These are phyloP conservation scores for Phytophthora kernoviae DNA, from an alignment of 352 stramenopile genomes.

Conservation along the genomic window DNA sequence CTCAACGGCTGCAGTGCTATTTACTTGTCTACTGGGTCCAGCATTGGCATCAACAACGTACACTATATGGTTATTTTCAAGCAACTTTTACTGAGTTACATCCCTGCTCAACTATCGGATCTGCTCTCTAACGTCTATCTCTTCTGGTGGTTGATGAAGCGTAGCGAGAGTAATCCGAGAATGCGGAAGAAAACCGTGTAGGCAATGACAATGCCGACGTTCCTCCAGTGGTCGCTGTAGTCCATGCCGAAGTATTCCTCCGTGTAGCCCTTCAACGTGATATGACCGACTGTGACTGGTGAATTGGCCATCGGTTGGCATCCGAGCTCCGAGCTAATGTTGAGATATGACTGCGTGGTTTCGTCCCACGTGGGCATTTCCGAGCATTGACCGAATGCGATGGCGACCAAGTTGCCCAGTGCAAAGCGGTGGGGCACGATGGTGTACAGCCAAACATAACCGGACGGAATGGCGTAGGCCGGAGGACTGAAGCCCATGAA, in stretches of 20 bases:
- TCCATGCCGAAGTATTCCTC: slow-evolving; percentile 34
- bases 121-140: slow-evolving; percentile 24
- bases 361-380: slow-evolving; percentile 25
- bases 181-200: slow-evolving; percentile 41
- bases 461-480: slow-evolving; percentile 14
- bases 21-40: too few species aligned
- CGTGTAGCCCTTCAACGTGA: slow-evolving; percentile 34
- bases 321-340: slow-evolving; percentile 28
- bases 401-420: slow-evolving; percentile 6
- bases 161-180: slow-evolving; percentile 35
- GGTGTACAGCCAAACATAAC: slow-evolving; percentile 20
- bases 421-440: slow-evolving; percentile 8
- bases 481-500: slow-evolving; percentile 40
- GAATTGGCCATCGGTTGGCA: slow-evolving; percentile 26
- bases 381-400: slow-evolving; percentile 27
- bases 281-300: slow-evolving; percentile 27
- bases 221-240: slow-evolving; percentile 16
- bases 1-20: too few species aligned
- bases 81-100: neutral
- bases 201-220: slow-evolving; percentile 28
- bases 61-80: neutral
- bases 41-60: slow-evolving; percentile 3
- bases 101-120: neutral
- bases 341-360: slow-evolving; percentile 17
- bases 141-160: slow-evolving; percentile 51